Evolutionary conservation across 441 rosid species (phyloP), one percentile per base, ranked within the genome.

Genomic region (Gossypium trilobum): DNA sequence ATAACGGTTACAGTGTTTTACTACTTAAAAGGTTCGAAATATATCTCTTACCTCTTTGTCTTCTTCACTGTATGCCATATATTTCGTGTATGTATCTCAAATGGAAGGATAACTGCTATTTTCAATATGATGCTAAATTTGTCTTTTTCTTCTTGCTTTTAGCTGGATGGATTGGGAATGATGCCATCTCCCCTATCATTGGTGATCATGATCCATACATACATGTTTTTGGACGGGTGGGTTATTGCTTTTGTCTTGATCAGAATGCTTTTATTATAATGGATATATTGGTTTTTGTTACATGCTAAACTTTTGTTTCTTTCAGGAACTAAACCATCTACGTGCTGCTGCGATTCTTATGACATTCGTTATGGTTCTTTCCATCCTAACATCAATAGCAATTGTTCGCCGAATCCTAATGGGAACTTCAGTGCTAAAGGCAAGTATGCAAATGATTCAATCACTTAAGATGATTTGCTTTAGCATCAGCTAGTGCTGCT

Each of bases 401-500:
- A 88, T 94, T 64, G 84, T 89, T 74, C 94, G 96, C 39, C 88
- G 97, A 76, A 95, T 92, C 74, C 93, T 92, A 20, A 87, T 88
- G 99, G 99, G 96, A n/a, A 87, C 99, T 36, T 92, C 97, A 76
- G 97, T 95, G 52, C 97, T 95, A 79, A 92, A 91, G 93, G 99
- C 79, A 73, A 88, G 85, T 84, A 56, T 50, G 71, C 71, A 50
- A 67, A 67, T 50, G 31, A 27, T 48, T 67, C 58, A 13, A 67
- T 48, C n/a, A 46, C 57, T 66, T 66, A 5, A 22, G 13, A 23
- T 25, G 56, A 42, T 44, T 22, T 65, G 9, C 9, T 1, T 48
- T 66, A 25, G 71, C 57, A 48, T 50, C 44, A 14, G 58, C 71
- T 14, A 14, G 23, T 67, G 14, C 33, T 7, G 58, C 42, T 25